These are phyloP conservation scores for Micromonas commoda DNA, from an alignment of 139 green algal genomes.

Conservation along the genomic window DNA sequence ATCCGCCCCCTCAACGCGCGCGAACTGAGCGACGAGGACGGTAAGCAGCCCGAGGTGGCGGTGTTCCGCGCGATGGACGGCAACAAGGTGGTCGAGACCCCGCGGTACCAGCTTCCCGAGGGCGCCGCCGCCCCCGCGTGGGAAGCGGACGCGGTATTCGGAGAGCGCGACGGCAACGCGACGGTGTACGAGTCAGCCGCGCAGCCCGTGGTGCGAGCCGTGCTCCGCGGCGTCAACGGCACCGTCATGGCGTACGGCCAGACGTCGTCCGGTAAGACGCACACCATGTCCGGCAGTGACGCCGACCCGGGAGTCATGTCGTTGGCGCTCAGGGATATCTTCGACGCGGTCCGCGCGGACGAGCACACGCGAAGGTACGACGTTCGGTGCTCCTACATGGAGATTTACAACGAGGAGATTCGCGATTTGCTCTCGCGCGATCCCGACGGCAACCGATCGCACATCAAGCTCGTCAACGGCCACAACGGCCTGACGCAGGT, in stretches of 20 bases:
- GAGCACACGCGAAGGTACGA: slow-evolving; percentile 62
- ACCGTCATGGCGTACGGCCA: slow-evolving; percentile 37
- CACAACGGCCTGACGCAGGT: not conserved
- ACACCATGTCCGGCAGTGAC: not conserved
- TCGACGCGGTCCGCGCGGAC: slow-evolving; percentile 46
- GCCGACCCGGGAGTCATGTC: slow-evolving; percentile 69
- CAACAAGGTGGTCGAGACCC: slow-evolving; percentile 39
- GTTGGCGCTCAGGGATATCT: slow-evolving; percentile 24
- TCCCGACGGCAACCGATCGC: slow-evolving; percentile 36
- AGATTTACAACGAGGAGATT: slow-evolving; percentile 87
- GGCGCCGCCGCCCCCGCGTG: not conserved
- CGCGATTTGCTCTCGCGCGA: slow-evolving; percentile 69
- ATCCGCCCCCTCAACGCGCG: slow-evolving; percentile 71
- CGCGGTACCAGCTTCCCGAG: not conserved
- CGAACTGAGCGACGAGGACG: too few species aligned
- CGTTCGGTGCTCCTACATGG: slow-evolving; percentile 83
- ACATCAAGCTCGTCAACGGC: not conserved
- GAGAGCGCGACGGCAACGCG: not conserved
- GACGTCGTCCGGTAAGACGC: slow-evolving; percentile 28
- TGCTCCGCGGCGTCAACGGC: slow-evolving; percentile 31
- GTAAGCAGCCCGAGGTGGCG: not conserved
- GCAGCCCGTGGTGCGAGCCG: slow-evolving; percentile 12
- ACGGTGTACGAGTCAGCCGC: slow-evolving; percentile 23
- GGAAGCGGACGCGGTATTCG: not conserved
- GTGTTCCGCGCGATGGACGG: not conserved